Percentiles rank a stretch among this genome's conserved stretches.
Conservation (phyloP, 331 rosid genomes). For the Cucumis variabilis region DNA sequence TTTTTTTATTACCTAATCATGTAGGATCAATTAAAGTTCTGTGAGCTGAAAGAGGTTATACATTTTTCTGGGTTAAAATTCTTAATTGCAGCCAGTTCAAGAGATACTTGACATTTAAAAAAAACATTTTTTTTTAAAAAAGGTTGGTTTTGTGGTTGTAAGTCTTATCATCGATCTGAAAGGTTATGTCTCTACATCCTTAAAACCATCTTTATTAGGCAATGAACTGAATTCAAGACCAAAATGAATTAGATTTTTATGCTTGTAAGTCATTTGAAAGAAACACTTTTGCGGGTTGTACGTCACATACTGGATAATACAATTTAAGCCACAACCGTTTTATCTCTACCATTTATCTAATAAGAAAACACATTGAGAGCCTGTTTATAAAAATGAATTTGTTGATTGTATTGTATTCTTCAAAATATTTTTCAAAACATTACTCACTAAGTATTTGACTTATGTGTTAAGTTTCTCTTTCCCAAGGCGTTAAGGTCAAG, state of each 20-base stretch:
- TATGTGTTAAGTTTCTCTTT: no score
- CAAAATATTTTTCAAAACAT: no score
- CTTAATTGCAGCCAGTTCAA: conserved; percentile 4
- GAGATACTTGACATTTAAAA: background rate
- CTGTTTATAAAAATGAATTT: no score
- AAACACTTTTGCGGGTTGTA: background rate
- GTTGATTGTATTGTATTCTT: no score
- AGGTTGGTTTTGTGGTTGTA: no score
- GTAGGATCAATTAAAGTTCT: background rate
- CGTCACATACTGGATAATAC: background rate
- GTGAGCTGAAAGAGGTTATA: background rate
- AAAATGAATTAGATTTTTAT: background rate
- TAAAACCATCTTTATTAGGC: background rate
- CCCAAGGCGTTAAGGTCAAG: no score
- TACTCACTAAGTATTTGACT: no score
- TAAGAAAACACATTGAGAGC: no score
- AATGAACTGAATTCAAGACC: background rate
- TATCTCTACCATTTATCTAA: no score
- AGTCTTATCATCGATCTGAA: no score
- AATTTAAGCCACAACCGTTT: no score
- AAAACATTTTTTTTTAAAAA: background rate
- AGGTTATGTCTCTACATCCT: background rate
- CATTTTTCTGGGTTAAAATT: background rate
- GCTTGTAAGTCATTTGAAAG: background rate
- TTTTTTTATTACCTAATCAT: background rate